Evolutionary conservation across 208 protist genomes (phyloP), one percentile per base, ranked within the genome.

Genomic region (Trypanosoma congolense): DNA sequence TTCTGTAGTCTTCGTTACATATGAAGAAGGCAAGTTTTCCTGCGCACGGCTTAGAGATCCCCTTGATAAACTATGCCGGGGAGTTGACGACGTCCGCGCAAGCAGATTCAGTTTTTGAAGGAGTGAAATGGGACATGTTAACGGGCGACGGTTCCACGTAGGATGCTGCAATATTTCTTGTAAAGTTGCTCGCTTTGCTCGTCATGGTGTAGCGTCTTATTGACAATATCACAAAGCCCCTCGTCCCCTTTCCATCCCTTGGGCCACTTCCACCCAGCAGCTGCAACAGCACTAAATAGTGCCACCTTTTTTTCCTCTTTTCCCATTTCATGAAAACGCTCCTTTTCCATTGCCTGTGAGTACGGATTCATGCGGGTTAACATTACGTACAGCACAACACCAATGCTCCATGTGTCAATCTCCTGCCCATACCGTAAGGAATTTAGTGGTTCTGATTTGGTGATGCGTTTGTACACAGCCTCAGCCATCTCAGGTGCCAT

Each of bases 401-500:
- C 88, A 45, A 95, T 77, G 62, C 84, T 92, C 80, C 85, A 95
- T 52, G 83, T 87, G 61, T 95, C 88, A 2, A 95, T 80, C 51
- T 95, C 88, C 19, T 84, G 61, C 6, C 88, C 84, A 56, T 95
- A 95, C 43, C 77, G 87, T 16, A 95, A 67, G 3, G 78, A 63
- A 46, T 63, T 22, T 12, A 41, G 59, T 4, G 50, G 53, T 4
- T 83, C 70, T 9, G 57, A 52, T n/a, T 58, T 83, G 0, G 74
- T 79, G 73, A 90, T 74, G 2, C 82, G 81, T 56, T 81, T 88
- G 67, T 84, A 90, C 14, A 95, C 87, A 49, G 89, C 83, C 6
- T 72, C 69, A 10, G 85, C 85, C 69, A 95, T 90, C 41, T 92
- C 84, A 35, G 88, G 88, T 2, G 88, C 88, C 88, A 95, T 95